Conservation (phyloP, 2,329 filamentous ascomycete species). For the Fusarium sp. region DNA sequence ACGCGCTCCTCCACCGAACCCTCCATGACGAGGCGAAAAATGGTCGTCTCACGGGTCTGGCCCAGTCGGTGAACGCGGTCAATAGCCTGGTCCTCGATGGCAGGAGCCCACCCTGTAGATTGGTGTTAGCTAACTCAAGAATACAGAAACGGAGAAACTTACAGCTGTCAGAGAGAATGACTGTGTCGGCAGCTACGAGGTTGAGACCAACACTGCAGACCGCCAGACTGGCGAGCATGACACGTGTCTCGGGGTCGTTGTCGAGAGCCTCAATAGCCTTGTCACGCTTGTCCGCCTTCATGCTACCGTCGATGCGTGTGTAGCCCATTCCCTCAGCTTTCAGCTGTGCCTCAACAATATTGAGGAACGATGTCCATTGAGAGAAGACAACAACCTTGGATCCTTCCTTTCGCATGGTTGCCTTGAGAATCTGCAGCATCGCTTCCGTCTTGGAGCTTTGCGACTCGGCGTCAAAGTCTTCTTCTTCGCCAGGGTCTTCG, state of each 20-base stretch:
- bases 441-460: slow-evolving; percentile 87
- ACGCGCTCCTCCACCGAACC: slow-evolving; percentile 84
- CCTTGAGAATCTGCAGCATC: slow-evolving; percentile 78
- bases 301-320: slow-evolving; percentile 82
- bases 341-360: slow-evolving; percentile 77
- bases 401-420: slow-evolving; percentile 70
- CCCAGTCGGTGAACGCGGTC: slow-evolving; percentile 89
- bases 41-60: slow-evolving; percentile 80
- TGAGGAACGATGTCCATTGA: slow-evolving; percentile 81
- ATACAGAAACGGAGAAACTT: slow-evolving; percentile 39
- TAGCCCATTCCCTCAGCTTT: slow-evolving; percentile 68
- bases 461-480: slow-evolving; percentile 68
- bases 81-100: slow-evolving; percentile 91
- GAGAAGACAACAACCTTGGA: slow-evolving; percentile 81
- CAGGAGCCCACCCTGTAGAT: slow-evolving; percentile 80
- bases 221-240: slow-evolving; percentile 83
- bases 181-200: slow-evolving; percentile 85
- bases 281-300: slow-evolving; percentile 78
- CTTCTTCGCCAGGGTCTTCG: slow-evolving; percentile 59
- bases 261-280: slow-evolving; percentile 75
- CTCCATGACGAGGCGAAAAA: slow-evolving; percentile 86
- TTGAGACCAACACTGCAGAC: slow-evolving; percentile 90
- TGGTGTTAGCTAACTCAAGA: slow-evolving; percentile 19
- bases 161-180: slow-evolving; percentile 83
- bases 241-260: slow-evolving; percentile 71